Conservation (phyloP, 139 green algal species). For the Picochlorum costavermella region DNA sequence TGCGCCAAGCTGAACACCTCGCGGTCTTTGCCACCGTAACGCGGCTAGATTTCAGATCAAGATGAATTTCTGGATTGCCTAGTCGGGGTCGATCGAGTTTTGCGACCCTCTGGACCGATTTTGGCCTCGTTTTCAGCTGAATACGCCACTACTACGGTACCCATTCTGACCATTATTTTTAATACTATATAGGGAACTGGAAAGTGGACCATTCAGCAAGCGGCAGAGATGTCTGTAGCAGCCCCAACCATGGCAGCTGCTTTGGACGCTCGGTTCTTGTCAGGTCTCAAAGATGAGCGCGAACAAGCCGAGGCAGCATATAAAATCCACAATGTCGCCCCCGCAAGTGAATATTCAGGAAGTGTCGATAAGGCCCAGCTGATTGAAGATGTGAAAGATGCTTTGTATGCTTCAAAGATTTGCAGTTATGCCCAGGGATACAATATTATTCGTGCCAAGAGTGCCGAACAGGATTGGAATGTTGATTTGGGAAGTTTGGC, state of each 20-base stretch:
- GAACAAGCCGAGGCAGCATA: slow-evolving; percentile 65
- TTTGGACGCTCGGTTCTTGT: slow-evolving; percentile 85
- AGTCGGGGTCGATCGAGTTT: no score
- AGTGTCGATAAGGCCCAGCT: slow-evolving; percentile 83
- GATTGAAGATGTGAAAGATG: slow-evolving; percentile 71
- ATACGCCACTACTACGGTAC: no score
- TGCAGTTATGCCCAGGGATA: slow-evolving; percentile 95
- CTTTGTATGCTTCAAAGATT: slow-evolving; percentile 86
- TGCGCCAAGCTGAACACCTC: slow-evolving; percentile 18
- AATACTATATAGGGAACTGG: slow-evolving; percentile 40
- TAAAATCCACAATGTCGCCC: slow-evolving; percentile 22
- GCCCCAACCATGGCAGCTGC: slow-evolving; percentile 90
- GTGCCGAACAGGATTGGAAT: slow-evolving; percentile 76
- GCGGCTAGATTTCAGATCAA: not conserved
- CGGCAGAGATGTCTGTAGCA: slow-evolving; percentile 87
- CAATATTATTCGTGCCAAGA: slow-evolving; percentile 98
- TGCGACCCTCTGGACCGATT: no score
- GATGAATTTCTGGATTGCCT: not conserved
- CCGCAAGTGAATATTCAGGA: slow-evolving; percentile 8
- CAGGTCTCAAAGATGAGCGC: slow-evolving; percentile 86
- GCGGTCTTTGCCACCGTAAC: not conserved
- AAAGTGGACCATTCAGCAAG: slow-evolving; percentile 99
- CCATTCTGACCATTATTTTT: no score
- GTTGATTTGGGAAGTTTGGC: slow-evolving; percentile 85
- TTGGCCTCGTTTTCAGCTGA: no score